Conservation (phyloP, 2,329 filamentous ascomycete species). For the Orbilia oligospora region DNA sequence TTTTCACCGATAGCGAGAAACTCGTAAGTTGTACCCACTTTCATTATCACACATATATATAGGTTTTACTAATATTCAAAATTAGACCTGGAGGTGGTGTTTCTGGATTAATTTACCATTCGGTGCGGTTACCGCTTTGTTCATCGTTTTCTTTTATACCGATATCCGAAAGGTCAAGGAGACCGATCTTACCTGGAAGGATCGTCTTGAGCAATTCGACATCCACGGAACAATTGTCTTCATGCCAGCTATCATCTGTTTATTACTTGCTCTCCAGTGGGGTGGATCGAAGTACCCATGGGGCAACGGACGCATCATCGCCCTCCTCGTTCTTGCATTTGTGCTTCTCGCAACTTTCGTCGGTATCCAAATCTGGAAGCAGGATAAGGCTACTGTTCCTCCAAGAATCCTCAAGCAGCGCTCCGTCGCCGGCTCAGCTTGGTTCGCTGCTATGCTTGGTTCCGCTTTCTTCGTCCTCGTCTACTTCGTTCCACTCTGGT, state of each 20-base stretch:
- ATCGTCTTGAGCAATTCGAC: slow-evolving; percentile 63
- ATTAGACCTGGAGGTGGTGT: slow-evolving; percentile 68
- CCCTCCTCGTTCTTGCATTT: slow-evolving; percentile 65
- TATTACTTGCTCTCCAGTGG: slow-evolving; percentile 68
- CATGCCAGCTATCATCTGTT: slow-evolving; percentile 66
- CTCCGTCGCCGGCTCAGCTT: slow-evolving; percentile 44
- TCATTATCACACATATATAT: background rate
- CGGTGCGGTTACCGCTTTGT: slow-evolving; percentile 66
- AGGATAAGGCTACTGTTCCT: slow-evolving; percentile 71
- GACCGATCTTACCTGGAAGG: slow-evolving; percentile 58
- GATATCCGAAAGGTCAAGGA: slow-evolving; percentile 62
- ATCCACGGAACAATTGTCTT: slow-evolving; percentile 65
- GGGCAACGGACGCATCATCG: slow-evolving; percentile 66
- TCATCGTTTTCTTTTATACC: slow-evolving; percentile 64
- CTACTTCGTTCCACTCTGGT: slow-evolving; percentile 65
- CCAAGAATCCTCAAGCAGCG: slow-evolving; percentile 70
- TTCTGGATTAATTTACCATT: slow-evolving; percentile 69
- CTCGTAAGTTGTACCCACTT: slow-evolving; percentile 62
- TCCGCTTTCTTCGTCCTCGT: slow-evolving; percentile 56
- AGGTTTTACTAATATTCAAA: slow-evolving; percentile 1
- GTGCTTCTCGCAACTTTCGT: slow-evolving; percentile 65
- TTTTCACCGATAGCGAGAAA: slow-evolving; percentile 63
- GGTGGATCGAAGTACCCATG: slow-evolving; percentile 67
- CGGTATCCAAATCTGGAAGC: slow-evolving; percentile 68
- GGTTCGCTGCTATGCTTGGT: slow-evolving; percentile 58